Conservation (phyloP, 805 yeast genomes). For the Metschnikowia sp. region DNA sequence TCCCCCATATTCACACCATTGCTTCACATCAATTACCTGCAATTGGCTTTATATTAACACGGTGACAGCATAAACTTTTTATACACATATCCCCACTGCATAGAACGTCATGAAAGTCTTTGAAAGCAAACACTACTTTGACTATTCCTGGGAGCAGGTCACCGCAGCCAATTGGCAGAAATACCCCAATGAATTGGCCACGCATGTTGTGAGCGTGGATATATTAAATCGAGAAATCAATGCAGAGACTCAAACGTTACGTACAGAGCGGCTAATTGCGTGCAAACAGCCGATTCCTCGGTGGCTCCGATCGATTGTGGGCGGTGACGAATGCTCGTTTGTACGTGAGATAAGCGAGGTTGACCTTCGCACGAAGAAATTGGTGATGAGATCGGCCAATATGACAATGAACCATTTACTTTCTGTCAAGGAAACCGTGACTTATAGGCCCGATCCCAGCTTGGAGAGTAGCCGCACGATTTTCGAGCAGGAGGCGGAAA, state of each 20-base stretch:
- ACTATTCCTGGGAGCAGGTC: constrained; percentile 90
- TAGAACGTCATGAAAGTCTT: constrained; percentile 67
- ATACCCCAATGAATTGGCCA: constrained; percentile 89
- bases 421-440: constrained; percentile 83
- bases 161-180: constrained; percentile 96
- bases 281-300: constrained; percentile 82
- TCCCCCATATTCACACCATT: no score
- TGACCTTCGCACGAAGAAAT: constrained; percentile 58
- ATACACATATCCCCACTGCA: neutral
- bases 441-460: constrained; percentile 63
- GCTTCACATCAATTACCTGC: no score
- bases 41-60: no score
- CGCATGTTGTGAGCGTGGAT: constrained; percentile 94
- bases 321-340: constrained; percentile 68
- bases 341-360: constrained; percentile 89
- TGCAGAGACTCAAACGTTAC: constrained; percentile 45
- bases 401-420: constrained; percentile 74
- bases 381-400: constrained; percentile 82
- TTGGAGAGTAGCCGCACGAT: constrained; percentile 51
- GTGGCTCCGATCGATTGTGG: constrained; percentile 74
- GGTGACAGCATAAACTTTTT: no score
- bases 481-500: constrained; percentile 81
- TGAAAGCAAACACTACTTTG: constrained; percentile 62
- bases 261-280: constrained; percentile 84
- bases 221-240: constrained; percentile 71